Base-by-base conservation (phyloP, 805 yeast genomes). In the Wickerhamiella bombiphila region DNA sequence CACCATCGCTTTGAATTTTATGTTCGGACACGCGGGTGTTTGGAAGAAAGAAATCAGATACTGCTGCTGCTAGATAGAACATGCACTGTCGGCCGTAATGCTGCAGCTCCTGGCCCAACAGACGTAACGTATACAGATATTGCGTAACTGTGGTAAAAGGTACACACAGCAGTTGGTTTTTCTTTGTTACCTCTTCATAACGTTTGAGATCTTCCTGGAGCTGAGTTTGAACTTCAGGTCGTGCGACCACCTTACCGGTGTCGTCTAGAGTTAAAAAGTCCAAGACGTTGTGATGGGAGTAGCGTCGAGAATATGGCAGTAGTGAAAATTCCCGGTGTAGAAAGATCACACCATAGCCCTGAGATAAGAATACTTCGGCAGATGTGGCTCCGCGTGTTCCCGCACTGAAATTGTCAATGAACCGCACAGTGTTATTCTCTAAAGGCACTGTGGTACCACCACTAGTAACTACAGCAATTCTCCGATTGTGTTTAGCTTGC, bases 381-480 rank as follows among this genome's bases (percentile, higher is more conserved):
- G 93, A 77, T 0, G 94, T 75, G 3, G 98, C 93, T 39, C 98
- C 99, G 58, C 99, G 72, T 0, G 96, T 91, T 18, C 99, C 99
- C 18, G 97, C 97, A 46, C 91, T 76, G 57, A 91, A 91, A 54
- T 91, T 91, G 59, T 91, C 99, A 51, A 91, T 85, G 58, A 91
- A 91, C 37, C 99, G 63, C 5, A 91, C 99, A 0, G 98, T 91
- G 54, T 91, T 91, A 58, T 85, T 86, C 53, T 91, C 99, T 46
- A 91, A 63, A 0, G 99, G 99, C 0, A 91, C 99, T 0, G 96
- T 88, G 1, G 98, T 91, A 17, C 99, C 99, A 18, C 99, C 99
- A 6, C 88, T 75, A 0, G 98, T 91, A 3, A 88, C 93, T 32
- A 88, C 61, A 0, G 74, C 97, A 11, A 88, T 70, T 34, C 67